These are phyloP conservation scores for Coemansia sp. DNA, from an alignment of 192 early-diverging fungal genomes.

Conservation along the genomic window DNA sequence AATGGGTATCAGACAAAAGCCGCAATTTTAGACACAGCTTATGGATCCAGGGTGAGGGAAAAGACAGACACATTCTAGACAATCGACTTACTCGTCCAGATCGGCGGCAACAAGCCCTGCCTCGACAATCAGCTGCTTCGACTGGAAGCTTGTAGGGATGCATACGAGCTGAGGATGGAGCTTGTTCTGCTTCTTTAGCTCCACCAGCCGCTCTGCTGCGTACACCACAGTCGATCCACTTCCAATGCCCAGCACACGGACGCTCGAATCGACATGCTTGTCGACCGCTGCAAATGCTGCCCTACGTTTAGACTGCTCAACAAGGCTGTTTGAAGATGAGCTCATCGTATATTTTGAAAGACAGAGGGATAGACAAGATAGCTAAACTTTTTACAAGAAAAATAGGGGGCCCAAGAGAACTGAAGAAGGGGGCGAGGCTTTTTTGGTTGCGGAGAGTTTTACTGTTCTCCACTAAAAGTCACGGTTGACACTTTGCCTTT, in stretches of 20 bases:
- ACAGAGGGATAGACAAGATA: background rate
- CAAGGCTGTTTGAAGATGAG: slow-evolving; percentile 17
- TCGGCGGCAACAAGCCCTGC: slow-evolving; percentile 77
- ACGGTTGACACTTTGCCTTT: too few species aligned
- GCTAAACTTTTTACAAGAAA: too few species aligned
- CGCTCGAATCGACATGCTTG: slow-evolving; percentile 69
- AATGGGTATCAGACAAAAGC: background rate
- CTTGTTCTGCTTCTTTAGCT: slow-evolving; percentile 60
- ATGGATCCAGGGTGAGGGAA: background rate
- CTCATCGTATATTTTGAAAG: slow-evolving; percentile 17
- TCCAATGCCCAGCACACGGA: slow-evolving; percentile 84
- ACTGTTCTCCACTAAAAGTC: too few species aligned
- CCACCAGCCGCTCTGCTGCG: slow-evolving; percentile 76
- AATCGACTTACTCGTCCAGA: slow-evolving; percentile 65
- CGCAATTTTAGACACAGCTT: too few species aligned
- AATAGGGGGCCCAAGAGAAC: too few species aligned
- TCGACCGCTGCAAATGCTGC: slow-evolving; percentile 92
- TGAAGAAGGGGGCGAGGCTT: background rate
- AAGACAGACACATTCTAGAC: too few species aligned
- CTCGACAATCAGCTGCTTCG: slow-evolving; percentile 77
- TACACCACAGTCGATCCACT: slow-evolving; percentile 87
- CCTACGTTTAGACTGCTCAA: slow-evolving; percentile 76
- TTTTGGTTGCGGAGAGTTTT: background rate
- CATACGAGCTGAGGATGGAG: slow-evolving; percentile 69
- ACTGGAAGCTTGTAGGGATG: slow-evolving; percentile 93